Percentiles rank a stretch among this genome's conserved stretches.
phyloP scores from a whole-genome alignment of 495 filamentous ascomycete species.

The Podospora conica region DNA sequence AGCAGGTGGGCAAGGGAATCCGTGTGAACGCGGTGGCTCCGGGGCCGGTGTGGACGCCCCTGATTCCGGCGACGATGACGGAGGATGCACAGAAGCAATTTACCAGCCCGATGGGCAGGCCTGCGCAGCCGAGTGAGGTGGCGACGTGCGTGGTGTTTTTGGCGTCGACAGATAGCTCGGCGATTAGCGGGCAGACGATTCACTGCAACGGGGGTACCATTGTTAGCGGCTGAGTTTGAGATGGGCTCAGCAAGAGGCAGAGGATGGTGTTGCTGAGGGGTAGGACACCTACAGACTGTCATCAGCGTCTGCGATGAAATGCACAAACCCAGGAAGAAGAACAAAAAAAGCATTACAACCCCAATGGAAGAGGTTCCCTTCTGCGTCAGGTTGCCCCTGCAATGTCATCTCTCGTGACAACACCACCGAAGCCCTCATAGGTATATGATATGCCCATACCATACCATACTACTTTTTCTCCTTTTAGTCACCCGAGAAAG shows the following conservation, averaged over 20 bases:
- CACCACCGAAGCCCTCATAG: too few species aligned
- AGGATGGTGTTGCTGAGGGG: too few species aligned
- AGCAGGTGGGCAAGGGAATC: slow-evolving; percentile 65
- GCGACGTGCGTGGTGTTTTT: slow-evolving; percentile 84
- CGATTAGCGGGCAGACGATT: slow-evolving; percentile 54
- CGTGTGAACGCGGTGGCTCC: slow-evolving; percentile 77
- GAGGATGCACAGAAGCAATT: slow-evolving; percentile 65
- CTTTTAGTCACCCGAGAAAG: neutral
- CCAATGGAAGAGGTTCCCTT: too few species aligned
- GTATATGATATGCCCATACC: too few species aligned
- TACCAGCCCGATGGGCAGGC: slow-evolving; percentile 71
- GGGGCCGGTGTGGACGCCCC: slow-evolving; percentile 78
- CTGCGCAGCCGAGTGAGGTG: slow-evolving; percentile 71
- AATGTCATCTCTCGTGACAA: too few species aligned
- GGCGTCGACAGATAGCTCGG: slow-evolving; percentile 67
- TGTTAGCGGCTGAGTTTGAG: slow-evolving; percentile 45
- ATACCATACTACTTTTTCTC: too few species aligned
- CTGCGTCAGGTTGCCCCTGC: too few species aligned
- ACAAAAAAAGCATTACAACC: neutral
- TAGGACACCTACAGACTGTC: too few species aligned
- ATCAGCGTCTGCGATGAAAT: neutral
- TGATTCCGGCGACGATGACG: slow-evolving; percentile 74
- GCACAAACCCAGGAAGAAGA: neutral
- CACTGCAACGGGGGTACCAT: slow-evolving; percentile 65
- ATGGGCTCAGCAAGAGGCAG: too few species aligned